A percentile compares a stretch with the other conserved stretches of the same genome.
phyloP scores from a whole-genome alignment of 768 basidiomycete genomes.

The Tricholoma sp. region DNA sequence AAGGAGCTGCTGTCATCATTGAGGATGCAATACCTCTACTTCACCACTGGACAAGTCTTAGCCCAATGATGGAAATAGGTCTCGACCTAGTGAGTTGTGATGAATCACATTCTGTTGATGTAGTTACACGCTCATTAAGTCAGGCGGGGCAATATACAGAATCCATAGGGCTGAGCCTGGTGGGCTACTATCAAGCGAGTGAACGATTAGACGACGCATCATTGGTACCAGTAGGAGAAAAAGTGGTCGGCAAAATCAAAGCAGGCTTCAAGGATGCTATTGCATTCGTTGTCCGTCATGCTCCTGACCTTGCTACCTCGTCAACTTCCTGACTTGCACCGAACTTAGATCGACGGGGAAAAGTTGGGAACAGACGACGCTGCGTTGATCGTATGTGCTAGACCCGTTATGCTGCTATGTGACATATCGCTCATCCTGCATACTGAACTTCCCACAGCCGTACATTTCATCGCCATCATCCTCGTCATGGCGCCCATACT shows the following conservation, averaged over 20 bases:
- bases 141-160: conserved; percentile 61
- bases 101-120: neutral
- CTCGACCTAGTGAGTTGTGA: conserved; percentile 57
- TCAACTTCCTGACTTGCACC: conserved; percentile 6
- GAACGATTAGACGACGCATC: conserved; percentile 56
- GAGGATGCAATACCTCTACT: conserved; percentile 71
- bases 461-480: conserved; percentile 36
- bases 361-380: conserved; percentile 45
- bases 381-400: conserved; percentile 52
- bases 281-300: conserved; percentile 59
- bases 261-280: conserved; percentile 53
- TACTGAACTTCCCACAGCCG: conserved; percentile 34
- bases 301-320: neutral
- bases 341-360: conserved; percentile 53
- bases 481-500: conserved; percentile 44
- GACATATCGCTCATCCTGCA: too few species aligned
- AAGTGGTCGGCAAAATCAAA: conserved; percentile 51
- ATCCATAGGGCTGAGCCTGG: conserved; percentile 45
- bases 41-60: conserved; percentile 82
- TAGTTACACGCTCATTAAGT: neutral
- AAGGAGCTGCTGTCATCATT: conserved; percentile 37
- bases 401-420: too few species aligned
- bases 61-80: conserved; percentile 84
- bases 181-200: conserved; percentile 75
- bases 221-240: conserved; percentile 63